Evolutionary conservation across 2,329 filamentous ascomycete species (phyloP), one percentile per base, ranked within the genome.

Genomic region (Sclerotinia trifoliorum): DNA sequence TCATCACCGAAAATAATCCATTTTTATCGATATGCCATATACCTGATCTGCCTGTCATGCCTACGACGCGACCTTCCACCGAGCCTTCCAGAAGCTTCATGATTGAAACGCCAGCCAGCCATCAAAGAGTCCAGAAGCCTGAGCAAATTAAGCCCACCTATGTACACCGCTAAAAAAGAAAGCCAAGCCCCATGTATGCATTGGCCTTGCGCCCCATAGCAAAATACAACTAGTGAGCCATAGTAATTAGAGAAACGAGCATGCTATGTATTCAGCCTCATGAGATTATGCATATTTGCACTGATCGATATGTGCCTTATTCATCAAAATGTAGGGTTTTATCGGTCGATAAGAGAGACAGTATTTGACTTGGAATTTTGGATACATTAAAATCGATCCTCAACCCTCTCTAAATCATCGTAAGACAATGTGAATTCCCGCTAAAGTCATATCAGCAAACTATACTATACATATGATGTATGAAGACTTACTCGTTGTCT

Each of bases 381-480:
- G 8, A 21, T 39, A 21, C n/a, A 51, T 39, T 57, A 73, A 69
- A 71, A 66, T 13, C 71, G 70, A 57, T 69, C 73, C 17, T 74
- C 73, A 42, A 75, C 55, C 19, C 83, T 84, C 77, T 89, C 86
- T 69, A 90, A 78, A 69, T 90, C 87, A 55, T 83, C 83, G 69
- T 90, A 90, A 72, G 86, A 82, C 57, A 90, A 78, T 10, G 84
- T 85, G 69, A 89, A 81, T 73, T 88, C 86, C 66, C 86, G 81
- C 87, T 89, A 71, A 24, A 17, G 24, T 29, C n/a, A 48, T 49
- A 6, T 42, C 52, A 57, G 54, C 48, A 67, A 67, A 32, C 7
- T 42, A 66, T 48, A 26, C 17, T 51, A 11, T 21, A 6, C 8
- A 44, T 32, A 2, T 29, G 51, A 54, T 44, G 6, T 15, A 56